These are phyloP conservation scores for Dispira parvispora DNA, from an alignment of 192 early-diverging fungal genomes.

Conservation along the genomic window DNA sequence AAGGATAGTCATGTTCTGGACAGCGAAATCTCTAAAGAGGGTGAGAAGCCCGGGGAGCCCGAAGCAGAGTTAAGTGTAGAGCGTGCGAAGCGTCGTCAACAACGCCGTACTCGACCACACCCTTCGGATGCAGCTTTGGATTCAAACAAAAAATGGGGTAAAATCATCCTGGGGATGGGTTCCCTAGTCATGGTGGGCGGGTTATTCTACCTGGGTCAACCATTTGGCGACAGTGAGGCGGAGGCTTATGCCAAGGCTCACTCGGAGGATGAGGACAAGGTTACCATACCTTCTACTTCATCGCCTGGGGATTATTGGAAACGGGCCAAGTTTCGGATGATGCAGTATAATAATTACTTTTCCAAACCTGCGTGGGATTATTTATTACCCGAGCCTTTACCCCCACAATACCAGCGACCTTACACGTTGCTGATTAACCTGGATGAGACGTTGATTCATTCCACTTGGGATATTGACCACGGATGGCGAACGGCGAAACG, in stretches of 20 bases:
- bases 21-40: not conserved
- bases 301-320: not conserved
- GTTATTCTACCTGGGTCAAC: not conserved
- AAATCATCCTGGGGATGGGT: not conserved
- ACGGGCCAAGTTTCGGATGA: conserved; percentile 12
- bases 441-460: conserved; percentile 82
- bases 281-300: too few species aligned
- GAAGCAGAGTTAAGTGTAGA: too few species aligned
- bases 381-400: conserved; percentile 79
- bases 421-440: conserved; percentile 92
- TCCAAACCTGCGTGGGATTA: conserved; percentile 65
- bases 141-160: not conserved
- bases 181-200: not conserved
- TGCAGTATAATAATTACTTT: conserved; percentile 19
- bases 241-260: not conserved
- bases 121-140: not conserved
- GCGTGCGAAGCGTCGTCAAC: too few species aligned
- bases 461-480: conserved; percentile 87
- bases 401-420: conserved; percentile 59
- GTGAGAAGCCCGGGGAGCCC: too few species aligned
- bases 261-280: too few species aligned
- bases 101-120: too few species aligned
- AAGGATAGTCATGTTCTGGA: not conserved
- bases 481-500: conserved; percentile 96
- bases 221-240: not conserved